Percentiles rank a stretch among this genome's conserved stretches.
Evolutionary conservation across 106 monocot genomes (phyloP).

Genomic region (Amphibolis antarctica): DNA sequence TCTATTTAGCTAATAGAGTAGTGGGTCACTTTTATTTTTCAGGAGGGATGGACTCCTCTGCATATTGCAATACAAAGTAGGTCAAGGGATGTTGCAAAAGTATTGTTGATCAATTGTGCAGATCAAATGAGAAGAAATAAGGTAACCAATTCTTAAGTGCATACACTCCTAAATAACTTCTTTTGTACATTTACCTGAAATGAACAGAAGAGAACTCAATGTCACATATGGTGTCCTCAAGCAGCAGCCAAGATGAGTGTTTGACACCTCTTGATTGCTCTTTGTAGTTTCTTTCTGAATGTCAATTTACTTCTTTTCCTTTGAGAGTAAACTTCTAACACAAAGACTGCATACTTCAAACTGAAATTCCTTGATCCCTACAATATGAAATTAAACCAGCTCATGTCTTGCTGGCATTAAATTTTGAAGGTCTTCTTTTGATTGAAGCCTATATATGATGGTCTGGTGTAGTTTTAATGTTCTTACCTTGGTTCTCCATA

Average conservation of each 20-base stretch:
- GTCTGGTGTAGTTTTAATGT: too few relatives aligned
- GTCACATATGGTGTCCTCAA: background rate
- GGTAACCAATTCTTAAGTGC: constrained; percentile 25
- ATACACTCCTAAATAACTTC: too few relatives aligned
- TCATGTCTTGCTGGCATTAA: too few relatives aligned
- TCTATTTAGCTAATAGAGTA: background rate
- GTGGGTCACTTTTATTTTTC: constrained; percentile 6
- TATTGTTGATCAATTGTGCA: constrained; percentile 82
- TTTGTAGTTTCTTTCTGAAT: background rate
- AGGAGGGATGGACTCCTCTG: constrained; percentile 97
- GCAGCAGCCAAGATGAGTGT: background rate
- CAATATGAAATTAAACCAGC: too few relatives aligned
- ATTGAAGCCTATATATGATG: too few relatives aligned
- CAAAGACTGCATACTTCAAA: too few relatives aligned
- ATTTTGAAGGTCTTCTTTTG: too few relatives aligned
- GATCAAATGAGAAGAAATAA: constrained; percentile 77
- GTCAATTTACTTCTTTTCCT: background rate
- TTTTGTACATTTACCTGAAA: too few relatives aligned
- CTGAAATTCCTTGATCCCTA: too few relatives aligned
- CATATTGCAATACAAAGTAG: constrained; percentile 87
- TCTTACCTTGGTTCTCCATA: background rate
- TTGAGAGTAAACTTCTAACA: too few relatives aligned
- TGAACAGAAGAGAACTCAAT: too few relatives aligned
- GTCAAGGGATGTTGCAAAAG: constrained; percentile 73
- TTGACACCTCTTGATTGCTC: background rate